phyloP scores from a whole-genome alignment of 768 basidiomycete species.

The Lepiota brunneoincarnata region DNA sequence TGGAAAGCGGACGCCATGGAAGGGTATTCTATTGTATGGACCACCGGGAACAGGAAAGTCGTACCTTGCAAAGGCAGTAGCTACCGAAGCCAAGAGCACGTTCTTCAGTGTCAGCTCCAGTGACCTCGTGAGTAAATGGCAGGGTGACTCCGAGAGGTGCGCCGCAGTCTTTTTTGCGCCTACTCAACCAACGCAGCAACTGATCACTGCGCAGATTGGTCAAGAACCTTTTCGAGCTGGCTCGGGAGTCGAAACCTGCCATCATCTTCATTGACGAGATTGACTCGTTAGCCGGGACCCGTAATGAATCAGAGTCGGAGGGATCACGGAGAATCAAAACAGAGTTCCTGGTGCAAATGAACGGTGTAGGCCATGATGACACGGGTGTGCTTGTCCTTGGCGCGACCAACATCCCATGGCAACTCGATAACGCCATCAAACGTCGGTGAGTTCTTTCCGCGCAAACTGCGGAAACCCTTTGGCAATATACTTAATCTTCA shows the following conservation, averaged over 20 bases:
- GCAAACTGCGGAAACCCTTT: too few species aligned
- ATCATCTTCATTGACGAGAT: conserved; percentile 99
- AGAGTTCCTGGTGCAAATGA: conserved; percentile 97
- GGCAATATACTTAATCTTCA: background rate
- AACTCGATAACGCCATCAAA: conserved; percentile 95
- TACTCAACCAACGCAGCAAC: background rate
- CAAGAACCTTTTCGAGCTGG: conserved; percentile 94
- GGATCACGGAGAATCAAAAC: conserved; percentile 98
- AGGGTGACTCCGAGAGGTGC: conserved; percentile 96
- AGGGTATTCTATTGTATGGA: conserved; percentile 92
- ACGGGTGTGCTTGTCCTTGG: conserved; percentile 94
- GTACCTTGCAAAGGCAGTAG: conserved; percentile 96
- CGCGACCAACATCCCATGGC: conserved; percentile 99
- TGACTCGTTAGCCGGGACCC: conserved; percentile 91
- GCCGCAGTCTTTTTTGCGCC: conserved; percentile 23
- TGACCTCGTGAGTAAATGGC: conserved; percentile 99
- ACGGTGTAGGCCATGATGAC: conserved; percentile 97
- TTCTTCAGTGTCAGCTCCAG: conserved; percentile 96
- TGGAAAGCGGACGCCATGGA: conserved; percentile 97
- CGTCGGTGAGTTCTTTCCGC: conserved; percentile 73
- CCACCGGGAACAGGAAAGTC: conserved; percentile 98
- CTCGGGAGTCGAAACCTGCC: conserved; percentile 91
- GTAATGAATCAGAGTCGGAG: conserved; percentile 96
- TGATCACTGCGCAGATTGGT: conserved; percentile 60
- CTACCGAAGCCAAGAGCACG: conserved; percentile 98